Base-by-base conservation (phyloP, 1,284 basidiomycete genomes). In the Agaricales sp. region DNA sequence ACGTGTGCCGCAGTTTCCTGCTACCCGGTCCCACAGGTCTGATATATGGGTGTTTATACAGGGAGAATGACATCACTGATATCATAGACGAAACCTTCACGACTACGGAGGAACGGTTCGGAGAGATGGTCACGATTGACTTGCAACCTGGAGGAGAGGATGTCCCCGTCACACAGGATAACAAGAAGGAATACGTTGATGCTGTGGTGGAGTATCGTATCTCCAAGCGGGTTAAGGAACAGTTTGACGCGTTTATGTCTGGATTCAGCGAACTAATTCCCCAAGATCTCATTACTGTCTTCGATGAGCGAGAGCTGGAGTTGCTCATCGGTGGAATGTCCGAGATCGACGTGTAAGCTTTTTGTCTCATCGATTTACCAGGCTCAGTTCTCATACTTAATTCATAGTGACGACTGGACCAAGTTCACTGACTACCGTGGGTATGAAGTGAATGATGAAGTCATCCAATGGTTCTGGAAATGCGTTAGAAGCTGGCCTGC, bases 381-480 rank as follows among this genome's bases (percentile, higher is more conserved):
- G n/a, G n/a, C n/a, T n/a, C n/a, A n/a, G n/a, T n/a, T 51, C 13
- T 52, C 11, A 2, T 50, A 14, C 18, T 25, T 47, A 48, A 16
- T 43, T 47, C 19, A n/a, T 41, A 83, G 80, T 50, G 83, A 86
- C 54, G 82, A 86, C 59, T 85, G 82, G 82, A 80, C 78, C 50
- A 86, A 85, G 61, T 84, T 81, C 61, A 86, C 82, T 16, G 83
- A 86, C 58, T 87, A 84, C 62, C 76, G 81, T 54, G 81, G 77
- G 16, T 84, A 85, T 57, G 80, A 81, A 62, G 74, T 80, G 63
- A 80, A 77, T 52, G 89, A 92, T 60, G 84, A 90, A 58, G 92
- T 96, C 44, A 92, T 96, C 53, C 88, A 94, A 61, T 96, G 92
- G 92, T 96, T 96, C 82, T 96, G 92, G 92, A 87, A 94, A 69